These are phyloP conservation scores for Babesia bigemina DNA, from an alignment of 169 alveolate species.

Conservation along the genomic window DNA sequence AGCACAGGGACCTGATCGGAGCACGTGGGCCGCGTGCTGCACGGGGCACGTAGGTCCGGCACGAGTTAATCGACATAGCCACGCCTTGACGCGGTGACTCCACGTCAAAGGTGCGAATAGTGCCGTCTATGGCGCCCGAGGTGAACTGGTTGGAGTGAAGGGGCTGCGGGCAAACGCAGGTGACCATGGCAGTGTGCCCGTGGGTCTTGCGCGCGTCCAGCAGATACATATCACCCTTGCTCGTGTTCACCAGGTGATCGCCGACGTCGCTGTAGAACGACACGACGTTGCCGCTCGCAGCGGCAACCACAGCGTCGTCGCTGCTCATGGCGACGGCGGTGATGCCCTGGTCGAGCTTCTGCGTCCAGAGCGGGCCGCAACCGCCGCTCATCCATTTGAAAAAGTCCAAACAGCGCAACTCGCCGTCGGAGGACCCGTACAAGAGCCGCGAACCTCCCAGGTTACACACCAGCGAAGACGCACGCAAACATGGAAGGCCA, in stretches of 20 bases:
- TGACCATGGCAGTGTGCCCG: slow-evolving; percentile 75
- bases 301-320: slow-evolving; percentile 62
- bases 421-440: slow-evolving; percentile 59
- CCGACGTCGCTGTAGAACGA: slow-evolving; percentile 67
- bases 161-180: slow-evolving; percentile 69
- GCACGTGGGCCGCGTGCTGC: slow-evolving; percentile 45
- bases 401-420: slow-evolving; percentile 56
- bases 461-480: slow-evolving; percentile 31
- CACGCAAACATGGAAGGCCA: slow-evolving; percentile 43
- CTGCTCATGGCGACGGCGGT: slow-evolving; percentile 36
- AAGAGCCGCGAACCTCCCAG: slow-evolving; percentile 39
- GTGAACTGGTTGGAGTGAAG: slow-evolving; percentile 52
- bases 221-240: slow-evolving; percentile 78
- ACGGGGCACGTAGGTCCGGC: slow-evolving; percentile 12
- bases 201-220: slow-evolving; percentile 72
- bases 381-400: slow-evolving; percentile 70
- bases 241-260: slow-evolving; percentile 66
- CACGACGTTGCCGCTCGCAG: slow-evolving; percentile 47
- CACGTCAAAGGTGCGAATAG: slow-evolving; percentile 71
- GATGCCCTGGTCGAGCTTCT: slow-evolving; percentile 53
- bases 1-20: slow-evolving; percentile 37
- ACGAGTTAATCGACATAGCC: slow-evolving; percentile 47
- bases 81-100: slow-evolving; percentile 60
- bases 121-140: slow-evolving; percentile 74
- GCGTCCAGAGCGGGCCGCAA: slow-evolving; percentile 59